Evolutionary conservation across 192 early-diverging fungal species (phyloP).

Genomic region (Podila minutissima): DNA sequence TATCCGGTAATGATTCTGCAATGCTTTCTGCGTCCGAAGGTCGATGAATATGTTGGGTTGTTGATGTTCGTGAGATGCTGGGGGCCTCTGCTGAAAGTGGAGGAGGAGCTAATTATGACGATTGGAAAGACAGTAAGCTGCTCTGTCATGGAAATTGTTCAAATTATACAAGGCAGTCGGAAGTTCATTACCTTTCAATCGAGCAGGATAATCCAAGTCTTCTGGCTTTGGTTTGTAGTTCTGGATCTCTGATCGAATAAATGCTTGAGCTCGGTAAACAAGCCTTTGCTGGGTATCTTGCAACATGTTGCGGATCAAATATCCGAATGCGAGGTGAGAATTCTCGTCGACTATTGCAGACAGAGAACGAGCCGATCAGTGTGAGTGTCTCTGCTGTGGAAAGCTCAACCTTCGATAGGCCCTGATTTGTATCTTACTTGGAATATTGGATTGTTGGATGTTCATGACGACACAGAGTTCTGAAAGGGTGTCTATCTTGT

Average conservation of each 20-base stretch:
- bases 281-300: constrained; percentile 91
- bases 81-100: constrained; percentile 5
- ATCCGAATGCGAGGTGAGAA: constrained; percentile 65
- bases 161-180: not conserved
- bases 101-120: constrained; percentile 8
- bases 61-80: constrained; percentile 5
- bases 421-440: constrained; percentile 10
- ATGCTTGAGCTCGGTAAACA: constrained; percentile 87
- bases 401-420: no score
- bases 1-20: constrained; percentile 40
- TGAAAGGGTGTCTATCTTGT: constrained; percentile 81
- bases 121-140: not conserved
- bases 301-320: constrained; percentile 83
- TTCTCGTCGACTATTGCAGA: constrained; percentile 53
- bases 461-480: constrained; percentile 81
- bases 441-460: constrained; percentile 62
- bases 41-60: constrained; percentile 29
- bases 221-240: constrained; percentile 75
- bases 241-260: constrained; percentile 81
- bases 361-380: not conserved
- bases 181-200: constrained; percentile 36
- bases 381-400: constrained; percentile 12
- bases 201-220: constrained; percentile 66
- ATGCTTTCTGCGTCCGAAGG: constrained; percentile 36
- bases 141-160: not conserved